Base-by-base conservation (phyloP, 805 yeast species). In the Wickerhamiella alocasiicola region DNA sequence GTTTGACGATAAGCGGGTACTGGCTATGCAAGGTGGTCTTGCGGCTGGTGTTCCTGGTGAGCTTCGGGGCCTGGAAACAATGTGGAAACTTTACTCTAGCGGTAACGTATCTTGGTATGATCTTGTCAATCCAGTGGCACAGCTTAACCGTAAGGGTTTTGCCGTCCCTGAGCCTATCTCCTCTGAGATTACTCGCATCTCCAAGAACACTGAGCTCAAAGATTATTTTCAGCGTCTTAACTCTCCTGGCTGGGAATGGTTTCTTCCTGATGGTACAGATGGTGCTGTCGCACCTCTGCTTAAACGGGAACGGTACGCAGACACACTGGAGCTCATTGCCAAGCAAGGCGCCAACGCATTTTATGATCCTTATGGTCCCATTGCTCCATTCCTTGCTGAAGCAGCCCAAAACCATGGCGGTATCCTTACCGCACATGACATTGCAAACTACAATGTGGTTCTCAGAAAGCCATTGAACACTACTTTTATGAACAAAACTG, bases 41-140 rank as follows among this genome's bases (percentile, higher is more conserved):
- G 83, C 95, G 0, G 74, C 77, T 7, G 97, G 75, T 1, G 73
- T 81, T 15, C 98, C 98, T 0, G 98, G 98, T 9, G 97, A 88
- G 56, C 52, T 88, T 36, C 76, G 76, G 44, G 98, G 96, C 0
- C 62, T 85, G n/a, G 74, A 79, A 51, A 70, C 66, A 31, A 62
- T 88, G 29, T 73, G 61, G 57, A 49, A 59, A 23, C 47, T 57
- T 11, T 88, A 77, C 52, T 85, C 91, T 0, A 75, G 84, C 3
- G 93, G 93, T 0, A 66, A 65, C 3, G 55, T 82, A 6, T 51
- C 68, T 2, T 88, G 97, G 96, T 55, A 55, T 18, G 76, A 82
- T 16, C 64, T 88, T 44, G 59, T 88, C 6, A 65, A 68, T 49
- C 96, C 96, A 0, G 91, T 87, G 1, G 73, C 77, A 1, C 67